phyloP scores from a whole-genome alignment of 2,329 filamentous ascomycete species.

The Colletotrichum graminicola region DNA sequence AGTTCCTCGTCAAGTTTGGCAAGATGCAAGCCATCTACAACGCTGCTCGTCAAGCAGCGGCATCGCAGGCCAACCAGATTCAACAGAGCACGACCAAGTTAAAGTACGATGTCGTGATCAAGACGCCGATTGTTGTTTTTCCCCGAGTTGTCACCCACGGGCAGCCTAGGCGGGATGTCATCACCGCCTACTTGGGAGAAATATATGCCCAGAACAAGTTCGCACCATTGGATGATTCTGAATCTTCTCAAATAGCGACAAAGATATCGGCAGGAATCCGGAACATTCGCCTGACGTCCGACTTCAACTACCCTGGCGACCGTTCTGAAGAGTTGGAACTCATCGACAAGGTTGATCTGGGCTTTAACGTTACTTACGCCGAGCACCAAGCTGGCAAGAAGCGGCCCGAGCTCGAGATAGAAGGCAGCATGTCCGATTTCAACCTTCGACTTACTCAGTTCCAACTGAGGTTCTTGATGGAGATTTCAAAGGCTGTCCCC shows the following conservation, averaged over 20 bases:
- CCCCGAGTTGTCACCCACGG: constrained; percentile 81
- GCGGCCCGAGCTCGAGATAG: constrained; percentile 90
- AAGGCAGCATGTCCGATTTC: constrained; percentile 92
- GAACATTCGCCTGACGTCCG: constrained; percentile 90
- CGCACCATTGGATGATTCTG: constrained; percentile 81
- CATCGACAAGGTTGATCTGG: constrained; percentile 96
- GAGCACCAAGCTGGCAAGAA: constrained; percentile 84
- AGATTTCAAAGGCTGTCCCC: constrained; percentile 88
- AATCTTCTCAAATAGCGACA: constrained; percentile 82
- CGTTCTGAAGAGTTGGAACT: constrained; percentile 89
- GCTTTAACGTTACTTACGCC: constrained; percentile 91
- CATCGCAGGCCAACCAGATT: constrained; percentile 91
- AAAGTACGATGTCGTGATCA: constrained; percentile 93
- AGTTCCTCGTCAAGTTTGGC: constrained; percentile 98
- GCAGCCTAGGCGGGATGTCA: constrained; percentile 78
- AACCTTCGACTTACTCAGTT: constrained; percentile 91
- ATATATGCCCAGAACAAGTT: constrained; percentile 98
- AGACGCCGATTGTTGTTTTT: constrained; percentile 96
- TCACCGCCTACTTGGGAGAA: constrained; percentile 95
- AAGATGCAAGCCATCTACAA: constrained; percentile 99
- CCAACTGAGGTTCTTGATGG: constrained; percentile 89
- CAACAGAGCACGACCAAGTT: constrained; percentile 91
- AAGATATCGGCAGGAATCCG: constrained; percentile 91
- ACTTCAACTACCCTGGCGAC: constrained; percentile 82
- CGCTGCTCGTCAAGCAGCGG: constrained; percentile 92